Percentiles rank a stretch among this genome's conserved stretches.
These are phyloP conservation scores for Aspergillus carlsbadensis DNA, from an alignment of 495 filamentous ascomycete species.

Conservation along the genomic window DNA sequence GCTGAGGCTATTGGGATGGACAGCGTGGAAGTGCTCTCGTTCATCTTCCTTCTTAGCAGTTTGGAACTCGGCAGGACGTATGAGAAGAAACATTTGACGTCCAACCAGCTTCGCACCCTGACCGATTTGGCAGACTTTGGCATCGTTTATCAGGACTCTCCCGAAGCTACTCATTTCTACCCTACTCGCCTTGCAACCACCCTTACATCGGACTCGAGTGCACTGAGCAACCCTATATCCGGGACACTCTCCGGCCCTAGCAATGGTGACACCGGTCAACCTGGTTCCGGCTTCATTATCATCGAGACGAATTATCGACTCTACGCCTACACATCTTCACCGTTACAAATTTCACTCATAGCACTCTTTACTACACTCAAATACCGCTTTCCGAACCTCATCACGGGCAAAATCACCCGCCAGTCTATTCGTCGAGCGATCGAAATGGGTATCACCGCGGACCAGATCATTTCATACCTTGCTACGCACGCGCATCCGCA, in stretches of 20 bases:
- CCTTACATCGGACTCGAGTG: constrained; percentile 77
- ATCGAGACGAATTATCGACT: constrained; percentile 98
- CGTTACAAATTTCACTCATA: constrained; percentile 91
- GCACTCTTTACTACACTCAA: constrained; percentile 81
- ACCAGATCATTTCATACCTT: constrained; percentile 90
- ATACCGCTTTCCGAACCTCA: constrained; percentile 87
- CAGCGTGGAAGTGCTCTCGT: constrained; percentile 87
- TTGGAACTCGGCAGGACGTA: constrained; percentile 90
- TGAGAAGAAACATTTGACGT: constrained; percentile 72
- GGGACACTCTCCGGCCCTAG: constrained; percentile 37
- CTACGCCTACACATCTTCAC: constrained; percentile 93
- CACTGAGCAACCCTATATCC: constrained; percentile 45
- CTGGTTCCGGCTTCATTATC: constrained; percentile 79
- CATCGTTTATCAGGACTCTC: constrained; percentile 72
- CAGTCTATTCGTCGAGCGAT: constrained; percentile 84
- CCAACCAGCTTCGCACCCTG: constrained; percentile 82
- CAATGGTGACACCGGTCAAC: constrained; percentile 33
- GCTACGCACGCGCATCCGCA: constrained; percentile 89
- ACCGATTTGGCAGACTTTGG: constrained; percentile 85
- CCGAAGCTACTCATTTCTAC: constrained; percentile 70
- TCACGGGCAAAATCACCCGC: constrained; percentile 84
- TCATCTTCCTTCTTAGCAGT: constrained; percentile 92
- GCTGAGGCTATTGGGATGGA: constrained; percentile 79
- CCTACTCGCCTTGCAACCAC: constrained; percentile 94
- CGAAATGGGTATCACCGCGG: constrained; percentile 83